A percentile compares a stretch with the other conserved stretches of the same genome.
These are phyloP conservation scores for Lepiota brunneoincarnata DNA, from an alignment of 768 basidiomycete species.

Conservation along the genomic window DNA sequence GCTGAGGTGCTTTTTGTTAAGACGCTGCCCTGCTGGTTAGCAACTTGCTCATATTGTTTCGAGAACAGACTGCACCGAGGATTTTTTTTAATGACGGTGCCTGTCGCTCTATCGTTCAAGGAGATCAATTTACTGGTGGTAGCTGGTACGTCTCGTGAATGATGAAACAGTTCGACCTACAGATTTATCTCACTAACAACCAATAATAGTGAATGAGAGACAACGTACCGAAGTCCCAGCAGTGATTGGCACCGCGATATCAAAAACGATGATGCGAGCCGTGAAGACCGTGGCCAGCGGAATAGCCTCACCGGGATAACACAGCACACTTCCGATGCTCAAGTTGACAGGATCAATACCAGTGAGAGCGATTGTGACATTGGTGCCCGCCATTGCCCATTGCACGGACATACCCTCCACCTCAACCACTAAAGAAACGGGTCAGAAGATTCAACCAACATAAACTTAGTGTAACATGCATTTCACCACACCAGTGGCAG, in stretches of 20 bases:
- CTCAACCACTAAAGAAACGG: slow-evolving; percentile 65
- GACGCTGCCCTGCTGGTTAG: slow-evolving; percentile 47
- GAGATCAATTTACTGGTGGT: slow-evolving; percentile 80
- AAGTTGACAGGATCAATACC: slow-evolving; percentile 85
- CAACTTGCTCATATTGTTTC: background rate
- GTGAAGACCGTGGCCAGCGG: slow-evolving; percentile 76
- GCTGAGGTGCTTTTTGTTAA: slow-evolving; percentile 84
- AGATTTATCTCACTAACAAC: background rate
- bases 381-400: slow-evolving; percentile 91
- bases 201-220: background rate
- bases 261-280: slow-evolving; percentile 92
- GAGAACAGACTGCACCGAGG: slow-evolving; percentile 58
- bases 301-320: slow-evolving; percentile 67
- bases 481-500: slow-evolving; percentile 65
- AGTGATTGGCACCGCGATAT: slow-evolving; percentile 86
- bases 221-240: slow-evolving; percentile 76
- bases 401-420: slow-evolving; percentile 71
- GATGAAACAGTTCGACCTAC: slow-evolving; percentile 92
- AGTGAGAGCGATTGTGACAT: slow-evolving; percentile 81
- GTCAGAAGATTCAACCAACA: background rate
- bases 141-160: slow-evolving; percentile 90
- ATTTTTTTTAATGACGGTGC: slow-evolving; percentile 68
- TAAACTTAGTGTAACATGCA: slow-evolving; percentile 31
- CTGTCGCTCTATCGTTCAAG: slow-evolving; percentile 75
- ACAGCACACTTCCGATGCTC: slow-evolving; percentile 86